Conservation (phyloP, 2,329 filamentous ascomycete species). For the Aspergillus pseudotamarii region DNA sequence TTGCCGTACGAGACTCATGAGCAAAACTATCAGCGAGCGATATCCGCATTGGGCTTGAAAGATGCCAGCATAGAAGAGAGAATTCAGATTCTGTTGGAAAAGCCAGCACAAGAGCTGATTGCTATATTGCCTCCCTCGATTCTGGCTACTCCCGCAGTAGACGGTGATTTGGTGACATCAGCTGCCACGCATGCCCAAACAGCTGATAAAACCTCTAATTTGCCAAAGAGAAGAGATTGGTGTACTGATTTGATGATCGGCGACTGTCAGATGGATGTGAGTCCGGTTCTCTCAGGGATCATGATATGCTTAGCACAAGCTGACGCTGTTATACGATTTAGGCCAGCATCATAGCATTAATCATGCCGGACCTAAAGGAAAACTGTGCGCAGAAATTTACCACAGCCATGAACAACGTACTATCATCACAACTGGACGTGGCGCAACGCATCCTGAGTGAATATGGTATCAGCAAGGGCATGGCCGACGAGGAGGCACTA, state of each 20-base stretch:
- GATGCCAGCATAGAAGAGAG: constrained; percentile 42
- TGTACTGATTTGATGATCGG: constrained; percentile 52
- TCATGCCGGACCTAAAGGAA: constrained; percentile 26
- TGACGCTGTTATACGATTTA: constrained; percentile 9
- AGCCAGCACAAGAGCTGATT: constrained; percentile 47
- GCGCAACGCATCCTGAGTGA: constrained; percentile 35
- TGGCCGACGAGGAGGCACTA: constrained; percentile 47
- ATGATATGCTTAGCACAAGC: not conserved
- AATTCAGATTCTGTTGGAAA: constrained; percentile 43
- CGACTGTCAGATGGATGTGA: constrained; percentile 52
- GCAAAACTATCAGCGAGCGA: constrained; percentile 43
- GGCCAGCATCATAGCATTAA: constrained; percentile 34
- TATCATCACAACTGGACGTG: constrained; percentile 27
- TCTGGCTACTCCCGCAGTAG: constrained; percentile 43
- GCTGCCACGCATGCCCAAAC: constrained; percentile 26
- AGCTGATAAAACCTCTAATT: constrained; percentile 24
- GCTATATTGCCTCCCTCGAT: constrained; percentile 42
- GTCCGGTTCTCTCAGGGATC: constrained; percentile 13
- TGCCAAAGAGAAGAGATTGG: constrained; percentile 49
- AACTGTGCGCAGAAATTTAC: constrained; percentile 28
- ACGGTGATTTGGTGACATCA: constrained; percentile 46
- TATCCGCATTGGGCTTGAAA: constrained; percentile 44
- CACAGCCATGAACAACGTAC: constrained; percentile 21
- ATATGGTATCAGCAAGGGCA: constrained; percentile 44
- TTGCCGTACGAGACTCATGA: constrained; percentile 45